These are phyloP conservation scores for Pleomassaria siparia DNA, from an alignment of 2,329 filamentous ascomycete species.

Conservation along the genomic window DNA sequence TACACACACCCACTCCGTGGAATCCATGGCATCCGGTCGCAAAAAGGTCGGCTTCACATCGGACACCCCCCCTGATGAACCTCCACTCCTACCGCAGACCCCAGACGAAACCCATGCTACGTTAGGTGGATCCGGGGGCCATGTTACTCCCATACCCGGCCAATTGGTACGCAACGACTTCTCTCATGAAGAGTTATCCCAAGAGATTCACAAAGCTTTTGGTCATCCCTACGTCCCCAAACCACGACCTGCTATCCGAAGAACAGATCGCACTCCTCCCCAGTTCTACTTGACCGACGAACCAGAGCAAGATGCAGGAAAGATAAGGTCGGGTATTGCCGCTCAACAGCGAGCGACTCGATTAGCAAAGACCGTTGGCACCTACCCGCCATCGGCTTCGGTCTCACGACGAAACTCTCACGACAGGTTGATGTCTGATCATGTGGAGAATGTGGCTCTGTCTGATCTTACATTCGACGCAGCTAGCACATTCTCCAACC, in stretches of 20 bases:
- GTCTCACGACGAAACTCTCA: constrained; percentile 38
- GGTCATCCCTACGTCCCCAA: constrained; percentile 36
- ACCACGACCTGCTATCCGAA: constrained; percentile 42
- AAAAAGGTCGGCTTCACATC: constrained; percentile 40
- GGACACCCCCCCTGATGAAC: constrained; percentile 16
- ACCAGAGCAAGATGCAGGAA: constrained; percentile 36
- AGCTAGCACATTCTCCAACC: constrained; percentile 21
- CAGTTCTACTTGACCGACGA: constrained; percentile 38
- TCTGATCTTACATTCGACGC: constrained; percentile 17
- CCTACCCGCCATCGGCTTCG: constrained; percentile 35
- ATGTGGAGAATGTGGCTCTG: constrained; percentile 16
- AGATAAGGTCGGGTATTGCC: constrained; percentile 36
- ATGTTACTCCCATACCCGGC: constrained; percentile 30
- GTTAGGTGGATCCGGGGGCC: constrained; percentile 22
- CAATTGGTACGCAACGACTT: constrained; percentile 26
- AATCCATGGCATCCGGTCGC: constrained; percentile 30
- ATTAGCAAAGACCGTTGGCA: constrained; percentile 39
- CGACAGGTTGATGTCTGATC: constrained; percentile 22
- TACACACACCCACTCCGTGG: constrained; percentile 16
- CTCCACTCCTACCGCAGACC: constrained; percentile 15
- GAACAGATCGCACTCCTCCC: constrained; percentile 33
- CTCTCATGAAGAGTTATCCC: constrained; percentile 38
- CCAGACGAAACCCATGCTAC: constrained; percentile 23
- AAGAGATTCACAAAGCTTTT: constrained; percentile 39
- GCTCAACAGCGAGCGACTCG: constrained; percentile 38